Base-by-base conservation (phyloP, 1,284 basidiomycete species). In the Polyporus tsugae region DNA sequence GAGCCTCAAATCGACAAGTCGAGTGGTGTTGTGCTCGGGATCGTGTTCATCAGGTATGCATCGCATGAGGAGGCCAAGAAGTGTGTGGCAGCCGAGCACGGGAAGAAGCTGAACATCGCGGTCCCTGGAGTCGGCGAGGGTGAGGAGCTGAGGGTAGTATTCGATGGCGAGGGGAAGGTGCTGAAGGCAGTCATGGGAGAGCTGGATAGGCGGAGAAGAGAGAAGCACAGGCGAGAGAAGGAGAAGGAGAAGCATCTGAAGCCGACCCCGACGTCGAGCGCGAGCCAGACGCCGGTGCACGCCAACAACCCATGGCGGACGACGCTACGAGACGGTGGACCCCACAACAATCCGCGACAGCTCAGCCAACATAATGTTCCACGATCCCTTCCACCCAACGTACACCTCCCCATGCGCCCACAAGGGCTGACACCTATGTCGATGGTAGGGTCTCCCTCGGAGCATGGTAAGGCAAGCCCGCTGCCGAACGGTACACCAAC, bases 11-110 rank as follows among this genome's bases (percentile, higher is more conserved):
- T 93, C 70, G 94, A 98, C 80, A 86, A 88, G 60, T 85, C 87
- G 63, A 95, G 91, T 25, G 96, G 96, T 15, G 91, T 89, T 70
- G 89, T 92, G 17, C 85, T 98, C 4, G 96, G 96, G 6, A 89
- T 98, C 52, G 90, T 94, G 63, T 90, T 89, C 77, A 86, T 98
- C 74, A 89, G 87, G 70, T 98, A 87, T 78, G 79, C 76, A 9
- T 80, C 82, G 0, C 86, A 88, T 68, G 88, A 89, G 22, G 89
- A 91, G 66, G 91, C 91, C 65, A 86, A 80, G 78, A 84, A 80
- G 73, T 95, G 90, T 78, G 85, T 86, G 65, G 86, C 86, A 74
- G 83, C 83, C 73, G 87, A 91, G 73, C 81, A 91, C 69, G 89
- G 89, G 41, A 85, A 85, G 76, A 84, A 81, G 72, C 78, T 84